Evolutionary conservation across 139 green algal species (phyloP).

Genomic region (Tetratostichococcus sp.): DNA sequence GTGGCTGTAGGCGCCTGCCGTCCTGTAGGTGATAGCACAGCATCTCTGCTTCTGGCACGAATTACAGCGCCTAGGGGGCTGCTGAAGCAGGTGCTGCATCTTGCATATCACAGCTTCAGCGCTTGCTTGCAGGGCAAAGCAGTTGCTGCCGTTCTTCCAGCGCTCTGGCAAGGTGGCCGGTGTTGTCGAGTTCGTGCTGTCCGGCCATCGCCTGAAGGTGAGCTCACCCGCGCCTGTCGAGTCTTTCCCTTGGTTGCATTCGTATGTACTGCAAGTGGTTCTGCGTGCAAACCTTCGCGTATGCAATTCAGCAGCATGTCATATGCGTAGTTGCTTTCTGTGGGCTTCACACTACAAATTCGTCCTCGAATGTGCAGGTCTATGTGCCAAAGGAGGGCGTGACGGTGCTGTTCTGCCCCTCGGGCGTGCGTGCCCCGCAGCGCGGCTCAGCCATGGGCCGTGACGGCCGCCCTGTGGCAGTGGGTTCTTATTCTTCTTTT

Average conservation of each 20-base stretch:
- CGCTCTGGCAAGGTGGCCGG: conserved; percentile 61
- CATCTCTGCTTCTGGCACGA: no score
- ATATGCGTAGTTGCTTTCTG: no score
- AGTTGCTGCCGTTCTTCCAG: conserved; percentile 94
- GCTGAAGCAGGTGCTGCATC: no score
- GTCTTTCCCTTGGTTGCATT: no score
- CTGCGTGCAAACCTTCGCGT: no score
- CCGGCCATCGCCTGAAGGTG: conserved; percentile 77
- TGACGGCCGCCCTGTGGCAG: conserved; percentile 29
- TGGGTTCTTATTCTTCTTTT: not conserved
- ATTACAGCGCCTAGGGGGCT: no score
- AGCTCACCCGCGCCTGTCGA: not conserved
- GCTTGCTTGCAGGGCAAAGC: conserved; percentile 51
- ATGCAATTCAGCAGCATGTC: no score
- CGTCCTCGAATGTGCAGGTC: conserved; percentile 38
- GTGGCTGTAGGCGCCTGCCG: no score
- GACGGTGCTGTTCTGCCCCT: conserved; percentile 82
- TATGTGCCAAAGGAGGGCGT: conserved; percentile 83
- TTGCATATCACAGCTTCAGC: no score
- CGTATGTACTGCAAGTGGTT: no score
- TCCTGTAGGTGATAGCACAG: no score
- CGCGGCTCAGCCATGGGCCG: conserved; percentile 30
- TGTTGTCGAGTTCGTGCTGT: conserved; percentile 83
- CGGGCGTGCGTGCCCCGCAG: conserved; percentile 65
- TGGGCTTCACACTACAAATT: no score